phyloP scores from a whole-genome alignment of 169 alveolate genomes.

The Plasmodium cynomolgi region DNA sequence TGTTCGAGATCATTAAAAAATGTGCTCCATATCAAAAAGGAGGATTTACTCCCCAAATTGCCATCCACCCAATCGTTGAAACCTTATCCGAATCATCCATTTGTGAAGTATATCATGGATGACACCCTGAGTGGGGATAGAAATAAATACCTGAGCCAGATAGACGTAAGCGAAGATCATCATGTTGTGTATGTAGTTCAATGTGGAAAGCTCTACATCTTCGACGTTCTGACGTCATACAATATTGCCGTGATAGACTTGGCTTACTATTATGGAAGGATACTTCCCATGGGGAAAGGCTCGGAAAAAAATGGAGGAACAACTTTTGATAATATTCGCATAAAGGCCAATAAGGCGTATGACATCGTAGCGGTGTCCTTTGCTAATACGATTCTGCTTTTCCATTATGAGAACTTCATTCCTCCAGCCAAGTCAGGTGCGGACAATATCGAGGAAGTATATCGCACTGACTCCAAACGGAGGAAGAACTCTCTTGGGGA shows the following conservation, averaged over 20 bases:
- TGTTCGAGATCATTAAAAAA: slow-evolving; percentile 56
- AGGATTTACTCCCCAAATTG: slow-evolving; percentile 66
- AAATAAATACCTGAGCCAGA: not conserved
- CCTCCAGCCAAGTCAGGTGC: slow-evolving; percentile 27
- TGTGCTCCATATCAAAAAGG: slow-evolving; percentile 68
- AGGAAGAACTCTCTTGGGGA: not conserved
- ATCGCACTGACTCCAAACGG: not conserved
- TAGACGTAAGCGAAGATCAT: slow-evolving; percentile 52
- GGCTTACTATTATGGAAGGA: not conserved
- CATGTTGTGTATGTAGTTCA: slow-evolving; percentile 30
- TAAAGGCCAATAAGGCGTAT: slow-evolving; percentile 56
- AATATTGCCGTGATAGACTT: slow-evolving; percentile 50
- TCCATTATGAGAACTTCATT: slow-evolving; percentile 50
- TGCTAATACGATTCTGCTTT: not conserved
- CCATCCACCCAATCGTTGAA: slow-evolving; percentile 41
- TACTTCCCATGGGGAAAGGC: not conserved
- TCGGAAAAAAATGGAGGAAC: not conserved
- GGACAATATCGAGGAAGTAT: slow-evolving; percentile 10
- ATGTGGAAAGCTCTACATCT: slow-evolving; percentile 15
- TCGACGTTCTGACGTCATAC: slow-evolving; percentile 64
- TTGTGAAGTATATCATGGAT: slow-evolving; percentile 36
- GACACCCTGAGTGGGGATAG: not conserved
- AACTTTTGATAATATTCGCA: slow-evolving; percentile 13
- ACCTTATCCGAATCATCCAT: slow-evolving; percentile 57
- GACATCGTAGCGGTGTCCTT: slow-evolving; percentile 48